A percentile compares a stretch with the other conserved stretches of the same genome.
These are phyloP conservation scores for Penicillium turbatum DNA, from an alignment of 495 filamentous ascomycete species.

Conservation along the genomic window DNA sequence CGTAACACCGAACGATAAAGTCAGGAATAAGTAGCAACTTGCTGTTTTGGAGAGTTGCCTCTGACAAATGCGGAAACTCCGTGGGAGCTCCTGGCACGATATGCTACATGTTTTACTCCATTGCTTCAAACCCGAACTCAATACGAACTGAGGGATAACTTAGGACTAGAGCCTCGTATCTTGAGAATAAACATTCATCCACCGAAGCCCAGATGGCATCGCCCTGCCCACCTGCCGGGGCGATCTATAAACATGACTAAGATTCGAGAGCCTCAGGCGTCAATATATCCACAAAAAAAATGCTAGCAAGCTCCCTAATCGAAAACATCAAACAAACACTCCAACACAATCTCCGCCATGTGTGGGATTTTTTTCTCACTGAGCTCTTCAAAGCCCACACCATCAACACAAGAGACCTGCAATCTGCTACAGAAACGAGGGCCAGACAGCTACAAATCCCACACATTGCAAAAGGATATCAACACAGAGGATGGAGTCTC, in stretches of 20 bases:
- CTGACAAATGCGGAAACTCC: too few species aligned
- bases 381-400: slow-evolving; percentile 27
- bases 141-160: too few species aligned
- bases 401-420: slow-evolving; percentile 40
- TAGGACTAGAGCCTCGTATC: too few species aligned
- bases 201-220: too few species aligned
- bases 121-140: too few species aligned
- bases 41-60: too few species aligned
- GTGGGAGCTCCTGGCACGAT: too few species aligned
- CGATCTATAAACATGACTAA: slow-evolving; percentile 15
- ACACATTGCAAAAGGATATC: slow-evolving; percentile 25
- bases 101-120: too few species aligned
- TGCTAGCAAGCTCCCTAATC: neutral
- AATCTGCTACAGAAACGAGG: slow-evolving; percentile 49
- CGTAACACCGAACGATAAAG: too few species aligned
- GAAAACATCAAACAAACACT: slow-evolving; percentile 4
- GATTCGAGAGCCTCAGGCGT: slow-evolving; percentile 14
- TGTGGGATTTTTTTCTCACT: slow-evolving; percentile 63
- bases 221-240: neutral
- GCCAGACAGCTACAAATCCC: slow-evolving; percentile 49
- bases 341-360: slow-evolving; percentile 37
- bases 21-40: too few species aligned
- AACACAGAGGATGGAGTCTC: slow-evolving; percentile 15
- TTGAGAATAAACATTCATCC: too few species aligned
- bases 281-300: slow-evolving; percentile 12